A percentile compares a stretch with the other conserved stretches of the same genome.
Evolutionary conservation across 2,329 filamentous ascomycete genomes (phyloP).

Genomic region (Apiospora sp.): DNA sequence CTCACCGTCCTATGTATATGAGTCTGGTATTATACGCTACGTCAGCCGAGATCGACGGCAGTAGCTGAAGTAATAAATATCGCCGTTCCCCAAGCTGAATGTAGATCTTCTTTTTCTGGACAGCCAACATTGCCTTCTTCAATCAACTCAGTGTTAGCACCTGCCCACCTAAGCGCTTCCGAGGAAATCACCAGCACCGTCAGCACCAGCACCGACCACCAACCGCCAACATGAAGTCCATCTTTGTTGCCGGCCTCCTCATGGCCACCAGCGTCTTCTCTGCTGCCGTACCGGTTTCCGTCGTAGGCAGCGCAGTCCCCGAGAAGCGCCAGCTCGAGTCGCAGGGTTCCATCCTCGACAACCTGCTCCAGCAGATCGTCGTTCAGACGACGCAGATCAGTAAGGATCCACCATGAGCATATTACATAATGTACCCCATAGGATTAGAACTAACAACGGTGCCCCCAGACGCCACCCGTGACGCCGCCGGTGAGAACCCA

Average conservation of each 20-base stretch:
- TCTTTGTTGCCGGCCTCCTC: slow-evolving; percentile 6
- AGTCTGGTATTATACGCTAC: not conserved
- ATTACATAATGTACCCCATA: not conserved
- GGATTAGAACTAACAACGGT: not conserved
- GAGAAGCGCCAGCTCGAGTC: slow-evolving; percentile 22
- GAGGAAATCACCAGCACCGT: not conserved
- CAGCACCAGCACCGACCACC: not conserved
- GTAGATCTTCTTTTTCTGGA: not conserved
- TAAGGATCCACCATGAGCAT: not conserved
- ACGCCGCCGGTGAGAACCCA: slow-evolving; percentile 15
- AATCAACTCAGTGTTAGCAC: slow-evolving; percentile 4
- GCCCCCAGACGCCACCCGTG: slow-evolving; percentile 8
- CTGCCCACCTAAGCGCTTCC: not conserved
- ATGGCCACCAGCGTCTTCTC: slow-evolving; percentile 23
- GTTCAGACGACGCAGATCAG: slow-evolving; percentile 23
- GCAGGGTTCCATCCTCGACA: slow-evolving; percentile 20
- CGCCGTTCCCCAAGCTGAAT: not conserved
- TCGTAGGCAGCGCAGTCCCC: not conserved
- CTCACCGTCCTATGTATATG: not conserved
- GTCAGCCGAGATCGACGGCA: not conserved
- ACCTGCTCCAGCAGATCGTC: slow-evolving; percentile 14
- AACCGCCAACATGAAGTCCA: slow-evolving; percentile 15
- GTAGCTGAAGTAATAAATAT: slow-evolving; percentile 4
- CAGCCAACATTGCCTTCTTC: not conserved
- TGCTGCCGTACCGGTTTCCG: not conserved